Percentiles rank a stretch among this genome's conserved stretches.
Conservation (phyloP, 2,329 filamentous ascomycete species). For the Xylaria sp. region DNA sequence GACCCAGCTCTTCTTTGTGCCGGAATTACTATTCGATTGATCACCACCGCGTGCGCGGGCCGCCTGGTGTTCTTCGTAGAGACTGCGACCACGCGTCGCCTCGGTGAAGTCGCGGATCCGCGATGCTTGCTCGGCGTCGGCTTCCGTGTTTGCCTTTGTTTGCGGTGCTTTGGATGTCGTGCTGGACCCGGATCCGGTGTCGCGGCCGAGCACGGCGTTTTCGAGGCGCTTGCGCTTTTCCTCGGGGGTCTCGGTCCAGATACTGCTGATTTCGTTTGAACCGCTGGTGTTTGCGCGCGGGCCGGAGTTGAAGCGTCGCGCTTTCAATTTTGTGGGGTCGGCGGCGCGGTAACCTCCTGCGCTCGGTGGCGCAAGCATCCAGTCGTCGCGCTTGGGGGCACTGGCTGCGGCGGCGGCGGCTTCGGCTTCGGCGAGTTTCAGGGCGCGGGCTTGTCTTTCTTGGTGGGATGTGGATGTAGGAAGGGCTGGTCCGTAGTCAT, state of each 20-base stretch:
- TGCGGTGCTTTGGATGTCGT: conserved; percentile 23
- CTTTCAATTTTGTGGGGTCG: conserved; percentile 78
- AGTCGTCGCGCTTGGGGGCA: conserved; percentile 68
- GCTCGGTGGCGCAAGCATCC: conserved; percentile 71
- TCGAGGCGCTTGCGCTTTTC: conserved; percentile 76
- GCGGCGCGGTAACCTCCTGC: conserved; percentile 53
- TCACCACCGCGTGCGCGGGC: conserved; percentile 25
- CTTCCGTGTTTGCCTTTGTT: conserved; percentile 23
- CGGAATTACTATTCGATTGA: conserved; percentile 7
- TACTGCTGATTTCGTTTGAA: conserved; percentile 51
- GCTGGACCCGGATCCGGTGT: conserved; percentile 25
- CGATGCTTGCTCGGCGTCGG: conserved; percentile 51
- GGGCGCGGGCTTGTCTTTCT: conserved; percentile 27
- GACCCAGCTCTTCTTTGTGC: conserved; percentile 27
- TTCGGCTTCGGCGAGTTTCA: conserved; percentile 28
- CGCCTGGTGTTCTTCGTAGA: conserved; percentile 54
- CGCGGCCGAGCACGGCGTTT: conserved; percentile 75
- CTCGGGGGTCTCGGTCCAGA: conserved; percentile 90
- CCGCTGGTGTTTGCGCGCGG: conserved; percentile 35
- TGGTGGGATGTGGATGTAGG: conserved; percentile 39
- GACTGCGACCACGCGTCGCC: conserved; percentile 50
- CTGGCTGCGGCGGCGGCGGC: conserved; percentile 30
- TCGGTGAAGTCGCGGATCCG: conserved; percentile 47
- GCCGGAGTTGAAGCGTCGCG: conserved; percentile 74
- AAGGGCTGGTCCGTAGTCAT: conserved; percentile 57